These are phyloP conservation scores for Juglanconis juglandina DNA, from an alignment of 2,329 filamentous ascomycete genomes.

Conservation along the genomic window DNA sequence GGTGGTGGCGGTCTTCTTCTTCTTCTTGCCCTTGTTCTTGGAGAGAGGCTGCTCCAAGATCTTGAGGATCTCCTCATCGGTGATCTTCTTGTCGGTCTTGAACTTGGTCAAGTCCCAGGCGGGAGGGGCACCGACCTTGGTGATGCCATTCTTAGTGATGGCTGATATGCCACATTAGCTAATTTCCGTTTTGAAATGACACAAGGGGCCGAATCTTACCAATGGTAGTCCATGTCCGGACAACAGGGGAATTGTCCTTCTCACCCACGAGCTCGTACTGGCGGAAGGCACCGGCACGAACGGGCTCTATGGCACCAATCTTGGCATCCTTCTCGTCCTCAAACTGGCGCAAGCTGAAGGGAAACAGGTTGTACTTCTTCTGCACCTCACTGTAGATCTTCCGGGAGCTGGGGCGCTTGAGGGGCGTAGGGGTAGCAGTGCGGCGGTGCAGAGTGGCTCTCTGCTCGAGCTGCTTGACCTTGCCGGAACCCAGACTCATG, in stretches of 20 bases:
- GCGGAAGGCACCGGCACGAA: constrained; percentile 85
- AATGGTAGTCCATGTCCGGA: constrained; percentile 83
- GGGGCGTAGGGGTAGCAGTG: constrained; percentile 83
- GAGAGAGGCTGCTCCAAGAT: constrained; percentile 85
- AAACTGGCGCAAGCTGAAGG: constrained; percentile 94
- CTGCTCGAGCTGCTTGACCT: constrained; percentile 88
- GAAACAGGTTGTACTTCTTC: constrained; percentile 96
- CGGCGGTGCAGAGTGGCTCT: constrained; percentile 89
- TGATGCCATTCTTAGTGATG: constrained; percentile 96
- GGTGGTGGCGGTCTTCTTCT: constrained; percentile 62
- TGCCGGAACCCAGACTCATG: constrained; percentile 84
- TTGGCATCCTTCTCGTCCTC: constrained; percentile 96
- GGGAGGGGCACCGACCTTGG: constrained; percentile 75
- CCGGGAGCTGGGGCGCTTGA: constrained; percentile 92
- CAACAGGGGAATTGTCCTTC: constrained; percentile 82
- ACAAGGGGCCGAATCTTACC: constrained; percentile 55
- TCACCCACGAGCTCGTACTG: constrained; percentile 96
- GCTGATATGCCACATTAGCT: constrained; percentile 49
- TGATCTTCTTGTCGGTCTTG: constrained; percentile 97
- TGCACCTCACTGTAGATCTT: constrained; percentile 91
- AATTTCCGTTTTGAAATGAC: constrained; percentile 18
- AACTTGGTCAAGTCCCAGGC: constrained; percentile 74
- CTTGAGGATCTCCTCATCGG: constrained; percentile 90
- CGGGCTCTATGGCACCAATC: constrained; percentile 92
- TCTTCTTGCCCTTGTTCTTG: constrained; percentile 87